Evolutionary conservation across 805 yeast species (phyloP).

Genomic region (Ogataea pini): DNA sequence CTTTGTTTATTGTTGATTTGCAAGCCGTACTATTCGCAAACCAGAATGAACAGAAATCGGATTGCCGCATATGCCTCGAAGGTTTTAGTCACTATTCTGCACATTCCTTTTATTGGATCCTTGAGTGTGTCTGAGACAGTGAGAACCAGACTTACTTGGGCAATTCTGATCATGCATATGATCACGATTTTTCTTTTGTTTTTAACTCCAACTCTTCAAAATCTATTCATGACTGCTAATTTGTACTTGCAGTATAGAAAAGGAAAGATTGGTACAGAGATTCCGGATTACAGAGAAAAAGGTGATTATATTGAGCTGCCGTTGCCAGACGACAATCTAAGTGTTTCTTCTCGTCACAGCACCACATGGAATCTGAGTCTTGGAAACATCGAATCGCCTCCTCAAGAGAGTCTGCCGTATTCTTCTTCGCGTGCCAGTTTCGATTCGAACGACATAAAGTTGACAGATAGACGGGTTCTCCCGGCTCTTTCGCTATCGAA

Average conservation of each 20-base stretch:
- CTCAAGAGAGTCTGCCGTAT: neutral
- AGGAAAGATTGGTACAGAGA: slow-evolving; percentile 26
- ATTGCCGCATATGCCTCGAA: slow-evolving; percentile 41
- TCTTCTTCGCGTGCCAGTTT: slow-evolving; percentile 10
- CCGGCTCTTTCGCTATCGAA: slow-evolving; percentile 23
- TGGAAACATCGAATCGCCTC: neutral
- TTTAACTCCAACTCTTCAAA: slow-evolving; percentile 30
- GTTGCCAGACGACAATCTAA: slow-evolving; percentile 12
- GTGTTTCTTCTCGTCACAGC: slow-evolving; percentile 6
- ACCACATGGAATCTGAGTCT: slow-evolving; percentile 1
- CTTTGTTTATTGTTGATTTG: slow-evolving; percentile 26
- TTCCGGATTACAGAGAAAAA: slow-evolving; percentile 23
- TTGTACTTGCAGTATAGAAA: slow-evolving; percentile 18
- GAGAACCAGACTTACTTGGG: slow-evolving; percentile 45
- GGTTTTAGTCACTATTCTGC: slow-evolving; percentile 41
- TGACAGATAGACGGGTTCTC: slow-evolving; percentile 29
- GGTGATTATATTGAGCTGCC: slow-evolving; percentile 28
- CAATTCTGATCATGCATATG: slow-evolving; percentile 44
- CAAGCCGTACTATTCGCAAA: slow-evolving; percentile 37
- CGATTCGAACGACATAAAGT: slow-evolving; percentile 22
- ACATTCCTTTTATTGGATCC: slow-evolving; percentile 43
- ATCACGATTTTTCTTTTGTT: slow-evolving; percentile 26
- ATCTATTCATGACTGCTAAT: slow-evolving; percentile 28
- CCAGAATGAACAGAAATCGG: slow-evolving; percentile 34
- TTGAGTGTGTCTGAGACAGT: slow-evolving; percentile 39